phyloP scores from a whole-genome alignment of 73 alveolate genomes.

The Symbiodinium pilosum region DNA sequence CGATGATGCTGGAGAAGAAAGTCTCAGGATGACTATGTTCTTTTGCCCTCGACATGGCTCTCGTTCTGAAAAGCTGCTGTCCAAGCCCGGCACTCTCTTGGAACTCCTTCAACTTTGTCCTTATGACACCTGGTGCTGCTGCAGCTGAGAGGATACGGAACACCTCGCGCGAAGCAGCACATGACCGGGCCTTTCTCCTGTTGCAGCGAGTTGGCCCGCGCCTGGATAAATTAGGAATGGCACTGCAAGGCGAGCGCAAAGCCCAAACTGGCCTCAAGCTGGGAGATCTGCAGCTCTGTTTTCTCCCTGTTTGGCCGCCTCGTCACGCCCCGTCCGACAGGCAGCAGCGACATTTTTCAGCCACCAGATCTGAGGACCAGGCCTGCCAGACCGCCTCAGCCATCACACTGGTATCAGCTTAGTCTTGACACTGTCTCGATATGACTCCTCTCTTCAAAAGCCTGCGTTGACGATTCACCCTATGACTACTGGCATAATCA shows the following conservation, averaged over 20 bases:
- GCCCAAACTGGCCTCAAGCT: slow-evolving; percentile 13
- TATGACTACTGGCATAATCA: too few relatives aligned
- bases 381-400: slow-evolving; percentile 16
- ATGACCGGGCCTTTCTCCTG: slow-evolving; percentile 42
- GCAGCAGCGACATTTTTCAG: background rate
- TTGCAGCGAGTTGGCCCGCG: slow-evolving; percentile 87
- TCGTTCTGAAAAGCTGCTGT: too few relatives aligned
- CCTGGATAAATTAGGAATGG: background rate
- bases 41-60: too few relatives aligned
- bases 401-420: too few relatives aligned
- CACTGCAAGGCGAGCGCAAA: background rate
- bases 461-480: too few relatives aligned
- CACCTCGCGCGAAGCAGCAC: background rate
- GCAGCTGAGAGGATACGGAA: background rate
- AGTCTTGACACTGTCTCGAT: too few relatives aligned
- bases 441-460: too few relatives aligned
- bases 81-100: slow-evolving; percentile 26
- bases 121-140: slow-evolving; percentile 4
- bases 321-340: background rate
- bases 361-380: background rate
- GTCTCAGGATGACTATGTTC: slow-evolving; percentile 33
- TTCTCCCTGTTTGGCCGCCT: slow-evolving; percentile 47
- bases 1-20: slow-evolving; percentile 82
- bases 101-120: slow-evolving; percentile 74
- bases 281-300: slow-evolving; percentile 45